Evolutionary conservation across 2,329 filamentous ascomycete species (phyloP), one percentile per base, ranked within the genome.

Genomic region (Fusarium torreyae): DNA sequence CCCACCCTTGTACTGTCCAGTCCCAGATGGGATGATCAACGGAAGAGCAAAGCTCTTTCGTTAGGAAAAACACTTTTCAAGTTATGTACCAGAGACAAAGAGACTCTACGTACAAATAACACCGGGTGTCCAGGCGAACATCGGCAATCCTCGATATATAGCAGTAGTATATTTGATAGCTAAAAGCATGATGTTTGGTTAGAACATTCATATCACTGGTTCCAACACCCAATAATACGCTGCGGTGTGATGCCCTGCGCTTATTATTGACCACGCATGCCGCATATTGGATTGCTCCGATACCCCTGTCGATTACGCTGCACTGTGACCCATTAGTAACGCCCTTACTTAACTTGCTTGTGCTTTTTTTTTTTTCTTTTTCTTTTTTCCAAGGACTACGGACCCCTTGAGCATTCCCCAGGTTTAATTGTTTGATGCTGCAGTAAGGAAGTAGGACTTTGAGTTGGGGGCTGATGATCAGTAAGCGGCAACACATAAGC

Each of bases 351-450:
- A 36, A 34, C 44, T 40, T 50, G 39, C 45, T 48, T 31, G 57
- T 70, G 62, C 60, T 53, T 63, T 55, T 31, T 20, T 20, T 20
- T 20, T 20, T 20, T 20, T 20, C 18, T 20, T 20, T 20, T 20
- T n/a, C 60, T 53, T 63, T 55, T 31, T 67, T 46, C 22, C 40
- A 52, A 66, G 28, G 49, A 56, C 67, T 49, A 49, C 43, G 39
- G 51, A 31, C 44, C 65, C 69, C 67, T 73, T 52, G 68, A 67
- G 50, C 68, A 73, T 74, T 74, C 72, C 72, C 72, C 71, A 68
- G 71, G 69, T 73, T 61, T 70, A 39, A 62, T 49, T 70, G 38
- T 56, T 67, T 46, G 26, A 52, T 57, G 45, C 42, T 52, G 38
- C 28, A 39, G 18, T 53, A 28, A 20, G 34, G 31, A 56, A 39